A percentile compares a stretch with the other conserved stretches of the same genome.
Conservation (phyloP, 176 grass and related monocot genomes). For the Eremochloa ophiuroides region DNA sequence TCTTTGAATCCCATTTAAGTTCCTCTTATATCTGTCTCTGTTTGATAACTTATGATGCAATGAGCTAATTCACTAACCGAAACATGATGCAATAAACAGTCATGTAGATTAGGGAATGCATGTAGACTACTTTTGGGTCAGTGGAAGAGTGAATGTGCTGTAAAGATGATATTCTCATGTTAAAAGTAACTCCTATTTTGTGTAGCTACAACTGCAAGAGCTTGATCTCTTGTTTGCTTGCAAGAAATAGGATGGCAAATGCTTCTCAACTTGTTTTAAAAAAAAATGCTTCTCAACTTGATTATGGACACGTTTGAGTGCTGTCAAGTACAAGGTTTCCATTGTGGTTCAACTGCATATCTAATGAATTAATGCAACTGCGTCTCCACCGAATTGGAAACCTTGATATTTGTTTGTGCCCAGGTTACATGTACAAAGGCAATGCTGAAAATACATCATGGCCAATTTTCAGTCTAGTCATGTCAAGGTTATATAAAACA, state of each 20-base stretch:
- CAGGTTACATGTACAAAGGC: not conserved
- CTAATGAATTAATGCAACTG: not conserved
- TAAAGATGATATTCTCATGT: not conserved
- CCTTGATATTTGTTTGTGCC: not conserved
- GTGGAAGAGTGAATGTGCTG: not conserved
- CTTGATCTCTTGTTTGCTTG: not conserved
- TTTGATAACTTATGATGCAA: not conserved
- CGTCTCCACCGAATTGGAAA: not conserved
- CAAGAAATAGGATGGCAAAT: not conserved
- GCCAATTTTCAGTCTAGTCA: not conserved
- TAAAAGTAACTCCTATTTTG: not conserved
- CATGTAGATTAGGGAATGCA: not conserved
- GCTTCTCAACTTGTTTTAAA: not conserved
- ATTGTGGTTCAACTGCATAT: not conserved
- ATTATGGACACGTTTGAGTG: not conserved
- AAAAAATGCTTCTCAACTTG: not conserved
- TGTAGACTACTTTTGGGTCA: not conserved
- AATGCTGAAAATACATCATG: not conserved
- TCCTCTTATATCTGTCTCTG: not conserved
- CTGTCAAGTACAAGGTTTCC: not conserved
- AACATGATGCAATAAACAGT: not conserved
- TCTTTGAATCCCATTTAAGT: not conserved
- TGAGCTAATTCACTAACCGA: not conserved
- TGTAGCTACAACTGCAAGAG: not conserved
- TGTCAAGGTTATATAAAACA: conserved; percentile 4